Evolutionary conservation across 495 filamentous ascomycete genomes (phyloP), one percentile per base, ranked within the genome.

Genomic region (Sordaria brevicollis): DNA sequence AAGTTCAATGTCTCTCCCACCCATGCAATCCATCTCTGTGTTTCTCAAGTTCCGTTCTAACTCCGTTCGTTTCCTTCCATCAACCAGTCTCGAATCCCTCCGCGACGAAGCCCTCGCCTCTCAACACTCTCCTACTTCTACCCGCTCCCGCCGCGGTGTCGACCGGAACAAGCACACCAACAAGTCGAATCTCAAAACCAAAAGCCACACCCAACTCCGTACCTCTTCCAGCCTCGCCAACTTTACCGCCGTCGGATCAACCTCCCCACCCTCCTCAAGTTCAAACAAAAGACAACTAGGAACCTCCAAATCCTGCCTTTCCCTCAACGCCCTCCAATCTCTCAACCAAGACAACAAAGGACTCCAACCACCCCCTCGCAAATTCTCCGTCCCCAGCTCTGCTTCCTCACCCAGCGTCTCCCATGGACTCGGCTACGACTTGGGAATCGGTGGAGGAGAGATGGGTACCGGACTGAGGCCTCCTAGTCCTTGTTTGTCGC

Each of bases 71-170:
- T n/a, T n/a, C 4, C 69, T 54, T 49, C 66, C 15, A 70, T 11
- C 10, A 21, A 29, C 33, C 25, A 80, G 79, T 69, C 72, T 85
- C 37, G 69, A 74, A 25, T 68, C 77, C 54, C 73, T 83, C 57
- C 82, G 83, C 67, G 79, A 83, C 69, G 79, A 83, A 73, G 83
- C 79, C 34, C 78, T 78, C 10, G 79, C 81, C 33, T 71, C 75
- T 65, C 72, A 54, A 54, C 37, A 41, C 75, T 10, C 34, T 15
- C 17, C 25, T 17, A 13, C 36, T 19, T 17, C 65, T 13, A 10
- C 35, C 62, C 15, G 25, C 37, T 65, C 31, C n/a, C 39, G 9
- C n/a, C 49, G 49, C 4, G 49, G 49, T 31, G 49, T 31, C 11
- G 49, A 62, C 49, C 49, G 49, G 11, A 62, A 62, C 49, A 62